These are phyloP conservation scores for Rickenella mellea DNA, from an alignment of 768 basidiomycete species.

Conservation along the genomic window DNA sequence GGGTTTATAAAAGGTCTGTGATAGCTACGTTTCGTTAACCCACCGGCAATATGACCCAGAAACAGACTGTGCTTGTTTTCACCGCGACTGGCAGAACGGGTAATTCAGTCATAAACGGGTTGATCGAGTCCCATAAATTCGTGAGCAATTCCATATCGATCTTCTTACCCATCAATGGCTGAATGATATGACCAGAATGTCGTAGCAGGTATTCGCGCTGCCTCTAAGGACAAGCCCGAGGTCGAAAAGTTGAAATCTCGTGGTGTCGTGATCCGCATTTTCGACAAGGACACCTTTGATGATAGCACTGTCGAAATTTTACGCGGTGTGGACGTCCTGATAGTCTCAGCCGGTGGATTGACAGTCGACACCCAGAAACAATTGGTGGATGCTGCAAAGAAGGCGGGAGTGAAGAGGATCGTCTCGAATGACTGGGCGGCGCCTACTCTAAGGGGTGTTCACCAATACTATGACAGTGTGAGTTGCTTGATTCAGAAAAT, in stretches of 20 bases:
- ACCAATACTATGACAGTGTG: conserved; percentile 7
- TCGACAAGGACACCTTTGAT: conserved; percentile 5
- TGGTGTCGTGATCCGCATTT: conserved; percentile 12
- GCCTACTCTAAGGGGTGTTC: conserved; percentile 5
- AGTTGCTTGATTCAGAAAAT: too few species aligned
- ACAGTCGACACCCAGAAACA: conserved; percentile 8
- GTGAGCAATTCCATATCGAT: background rate
- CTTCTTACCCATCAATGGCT: background rate
- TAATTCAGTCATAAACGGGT: background rate
- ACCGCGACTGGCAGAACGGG: background rate
- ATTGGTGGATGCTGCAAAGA: conserved; percentile 12
- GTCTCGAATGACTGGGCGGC: conserved; percentile 17
- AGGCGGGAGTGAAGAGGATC: conserved; percentile 13
- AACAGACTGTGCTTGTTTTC: background rate
- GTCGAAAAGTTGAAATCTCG: conserved; percentile 4
- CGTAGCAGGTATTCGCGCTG: conserved; percentile 8
- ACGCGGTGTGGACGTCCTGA: conserved; percentile 9
- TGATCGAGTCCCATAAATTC: background rate
- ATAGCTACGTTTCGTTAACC: too few species aligned
- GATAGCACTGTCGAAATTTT: conserved; percentile 12
- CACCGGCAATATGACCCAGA: too few species aligned
- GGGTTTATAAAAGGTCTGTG: too few species aligned
- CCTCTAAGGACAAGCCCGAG: conserved; percentile 10
- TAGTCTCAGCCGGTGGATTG: conserved; percentile 7
- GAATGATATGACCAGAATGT: conserved; percentile 4